phyloP scores from a whole-genome alignment of 805 yeast genomes.

The Barnettozyma wickerhamii region DNA sequence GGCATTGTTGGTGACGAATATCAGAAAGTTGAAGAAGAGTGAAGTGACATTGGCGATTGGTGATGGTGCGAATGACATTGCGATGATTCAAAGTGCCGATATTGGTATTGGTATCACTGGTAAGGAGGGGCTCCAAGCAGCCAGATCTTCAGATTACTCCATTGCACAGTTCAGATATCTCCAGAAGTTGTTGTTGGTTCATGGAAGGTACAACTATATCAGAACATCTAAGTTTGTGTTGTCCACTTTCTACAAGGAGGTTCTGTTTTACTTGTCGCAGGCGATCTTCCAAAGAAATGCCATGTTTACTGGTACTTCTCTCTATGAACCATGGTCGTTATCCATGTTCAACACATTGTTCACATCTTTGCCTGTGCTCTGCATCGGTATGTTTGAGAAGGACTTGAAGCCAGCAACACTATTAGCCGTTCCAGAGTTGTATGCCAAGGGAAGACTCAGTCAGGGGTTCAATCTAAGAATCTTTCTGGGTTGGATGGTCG shows the following conservation, averaged over 20 bases:
- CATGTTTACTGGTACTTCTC: constrained; percentile 85
- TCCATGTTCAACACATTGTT: constrained; percentile 96
- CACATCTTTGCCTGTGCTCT: constrained; percentile 86
- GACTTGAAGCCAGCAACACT: constrained; percentile 87
- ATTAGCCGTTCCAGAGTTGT: constrained; percentile 87
- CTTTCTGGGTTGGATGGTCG: constrained; percentile 72
- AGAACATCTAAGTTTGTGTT: constrained; percentile 89
- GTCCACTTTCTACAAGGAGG: constrained; percentile 92
- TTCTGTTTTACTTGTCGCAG: constrained; percentile 85
- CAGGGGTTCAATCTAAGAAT: constrained; percentile 67
- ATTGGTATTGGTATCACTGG: constrained; percentile 98
- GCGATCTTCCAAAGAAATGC: constrained; percentile 82
- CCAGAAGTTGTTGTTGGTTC: constrained; percentile 79
- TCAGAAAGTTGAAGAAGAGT: constrained; percentile 61
- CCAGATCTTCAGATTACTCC: constrained; percentile 90
- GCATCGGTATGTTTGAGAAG: constrained; percentile 93
- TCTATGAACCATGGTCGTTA: constrained; percentile 94
- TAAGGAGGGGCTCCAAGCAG: constrained; percentile 95
- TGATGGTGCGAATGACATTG: constrained; percentile 98
- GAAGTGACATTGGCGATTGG: constrained; percentile 94
- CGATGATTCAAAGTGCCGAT: constrained; percentile 98
- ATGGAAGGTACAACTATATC: constrained; percentile 93
- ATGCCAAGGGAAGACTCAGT: constrained; percentile 68
- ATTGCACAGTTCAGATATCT: constrained; percentile 91
- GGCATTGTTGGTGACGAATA: constrained; percentile 79